phyloP scores from a whole-genome alignment of 106 monocot species.

The Acorus calamus region DNA sequence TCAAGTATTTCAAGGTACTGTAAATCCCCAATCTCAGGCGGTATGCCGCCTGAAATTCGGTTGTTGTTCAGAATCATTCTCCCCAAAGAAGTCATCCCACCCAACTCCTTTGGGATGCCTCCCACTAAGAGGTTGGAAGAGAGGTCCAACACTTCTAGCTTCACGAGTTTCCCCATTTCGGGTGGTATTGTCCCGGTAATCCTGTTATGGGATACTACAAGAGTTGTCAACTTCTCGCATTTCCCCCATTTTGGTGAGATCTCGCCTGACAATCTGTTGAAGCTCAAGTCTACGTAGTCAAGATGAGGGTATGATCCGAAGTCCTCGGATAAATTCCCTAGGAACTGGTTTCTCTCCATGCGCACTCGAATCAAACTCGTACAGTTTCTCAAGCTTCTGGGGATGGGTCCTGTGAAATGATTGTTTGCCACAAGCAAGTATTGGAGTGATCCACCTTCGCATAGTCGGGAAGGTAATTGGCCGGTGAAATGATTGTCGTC shows the following conservation, averaged over 20 bases:
- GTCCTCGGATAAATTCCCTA: slow-evolving; percentile 1
- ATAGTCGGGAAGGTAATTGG: slow-evolving; percentile 1
- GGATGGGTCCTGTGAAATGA: slow-evolving; percentile 3
- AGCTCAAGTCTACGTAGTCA: background rate
- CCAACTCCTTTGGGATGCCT: slow-evolving; percentile 17
- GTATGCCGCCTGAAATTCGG: slow-evolving; percentile 12
- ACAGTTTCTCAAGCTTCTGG: slow-evolving; percentile 14
- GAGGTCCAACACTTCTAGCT: slow-evolving; percentile 14
- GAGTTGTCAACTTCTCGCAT: slow-evolving; percentile 17
- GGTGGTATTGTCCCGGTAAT: slow-evolving; percentile 33
- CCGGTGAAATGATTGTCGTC: slow-evolving; percentile 1
- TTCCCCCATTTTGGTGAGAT: slow-evolving; percentile 10
- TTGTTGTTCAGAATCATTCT: slow-evolving; percentile 12
- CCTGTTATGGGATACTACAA: slow-evolving; percentile 24
- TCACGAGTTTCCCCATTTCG: slow-evolving; percentile 5
- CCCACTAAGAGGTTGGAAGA: slow-evolving; percentile 26
- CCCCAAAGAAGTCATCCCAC: slow-evolving; percentile 4
- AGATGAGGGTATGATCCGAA: slow-evolving; percentile 13
- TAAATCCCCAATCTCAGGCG: slow-evolving; percentile 10
- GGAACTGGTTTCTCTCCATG: slow-evolving; percentile 1
- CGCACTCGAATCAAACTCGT: slow-evolving; percentile 4
- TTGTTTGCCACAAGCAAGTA: background rate
- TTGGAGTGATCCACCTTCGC: slow-evolving; percentile 11
- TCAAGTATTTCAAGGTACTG: background rate
- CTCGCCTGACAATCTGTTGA: slow-evolving; percentile 9